These are phyloP conservation scores for Magnolia kwangsiensis DNA, from an alignment of 164 flowering plant species.

Conservation along the genomic window DNA sequence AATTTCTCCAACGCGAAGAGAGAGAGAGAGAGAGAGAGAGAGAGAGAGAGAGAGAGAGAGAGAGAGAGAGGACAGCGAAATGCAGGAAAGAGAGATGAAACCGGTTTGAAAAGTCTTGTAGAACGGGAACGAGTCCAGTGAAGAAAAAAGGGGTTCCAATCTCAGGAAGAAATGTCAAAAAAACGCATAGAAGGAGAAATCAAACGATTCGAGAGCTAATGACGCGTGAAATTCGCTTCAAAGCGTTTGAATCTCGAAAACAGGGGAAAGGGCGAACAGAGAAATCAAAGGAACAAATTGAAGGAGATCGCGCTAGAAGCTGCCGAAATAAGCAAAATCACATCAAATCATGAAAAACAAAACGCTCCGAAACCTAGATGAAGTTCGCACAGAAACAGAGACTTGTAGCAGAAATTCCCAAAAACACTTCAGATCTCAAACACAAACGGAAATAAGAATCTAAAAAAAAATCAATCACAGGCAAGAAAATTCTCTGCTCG, in stretches of 20 bases:
- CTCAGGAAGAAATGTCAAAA: not conserved
- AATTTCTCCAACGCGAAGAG: not conserved
- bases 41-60: not conserved
- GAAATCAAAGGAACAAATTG: not conserved
- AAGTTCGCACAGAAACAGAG: not conserved
- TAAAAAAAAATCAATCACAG: not conserved
- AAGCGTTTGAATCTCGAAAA: not conserved
- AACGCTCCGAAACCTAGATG: not conserved
- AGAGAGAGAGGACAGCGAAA: not conserved
- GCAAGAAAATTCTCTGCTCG: not conserved
- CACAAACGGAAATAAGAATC: not conserved
- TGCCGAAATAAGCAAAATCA: not conserved
- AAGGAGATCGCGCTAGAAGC: not conserved
- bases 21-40: not conserved
- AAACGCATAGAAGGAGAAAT: not conserved
- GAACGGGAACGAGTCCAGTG: not conserved
- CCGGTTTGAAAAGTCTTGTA: constrained; percentile 1
- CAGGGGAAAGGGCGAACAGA: not conserved
- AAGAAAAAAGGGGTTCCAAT: not conserved
- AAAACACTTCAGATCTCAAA: not conserved
- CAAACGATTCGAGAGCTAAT: not conserved
- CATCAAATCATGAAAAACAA: constrained; percentile 3
- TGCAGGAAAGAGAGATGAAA: not conserved
- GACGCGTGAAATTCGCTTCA: not conserved
- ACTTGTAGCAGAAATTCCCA: not conserved